Evolutionary conservation across 1,139 yeast genomes (phyloP).

Genomic region (Debaryomycetaceae sp.): DNA sequence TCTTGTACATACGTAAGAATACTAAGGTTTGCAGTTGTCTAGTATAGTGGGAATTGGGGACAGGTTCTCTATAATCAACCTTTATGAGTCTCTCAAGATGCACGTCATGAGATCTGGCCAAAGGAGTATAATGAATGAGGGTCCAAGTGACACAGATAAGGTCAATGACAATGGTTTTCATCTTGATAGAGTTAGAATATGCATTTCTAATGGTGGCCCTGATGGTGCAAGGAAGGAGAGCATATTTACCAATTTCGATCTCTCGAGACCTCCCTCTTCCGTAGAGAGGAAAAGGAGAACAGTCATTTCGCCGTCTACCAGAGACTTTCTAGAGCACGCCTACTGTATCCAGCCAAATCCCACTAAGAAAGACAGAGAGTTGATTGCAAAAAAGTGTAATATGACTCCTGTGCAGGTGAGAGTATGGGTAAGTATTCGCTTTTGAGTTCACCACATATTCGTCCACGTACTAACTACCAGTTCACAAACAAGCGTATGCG

Average conservation of each 20-base stretch:
- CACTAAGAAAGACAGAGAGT: constrained; percentile 22
- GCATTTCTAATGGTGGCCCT: neutral
- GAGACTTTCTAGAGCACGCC: constrained; percentile 10
- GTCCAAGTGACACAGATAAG: neutral
- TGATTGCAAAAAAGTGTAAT: constrained; percentile 25
- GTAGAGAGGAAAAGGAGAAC: neutral
- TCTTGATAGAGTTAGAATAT: constrained; percentile 1
- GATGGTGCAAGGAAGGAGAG: neutral
- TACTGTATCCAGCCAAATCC: constrained; percentile 15
- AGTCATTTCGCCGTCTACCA: neutral
- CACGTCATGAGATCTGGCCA: neutral
- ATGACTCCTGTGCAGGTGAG: constrained; percentile 26
- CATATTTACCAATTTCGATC: neutral
- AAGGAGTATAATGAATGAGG: neutral
- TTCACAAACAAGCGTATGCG: constrained; percentile 30
- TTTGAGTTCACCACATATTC: neutral
- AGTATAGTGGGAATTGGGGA: neutral
- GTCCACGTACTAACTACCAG: constrained; percentile 7
- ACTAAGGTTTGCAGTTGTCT: constrained; percentile 2
- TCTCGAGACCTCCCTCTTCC: neutral
- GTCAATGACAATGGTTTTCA: neutral
- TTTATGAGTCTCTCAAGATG: constrained; percentile 2
- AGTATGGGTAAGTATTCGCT: constrained; percentile 24
- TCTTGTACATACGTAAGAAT: neutral
- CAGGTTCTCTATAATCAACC: constrained; percentile 1